Percentiles rank a stretch among this genome's conserved stretches.
Conservation (phyloP, 2,329 filamentous ascomycete genomes). For the Orbilia quercus region DNA sequence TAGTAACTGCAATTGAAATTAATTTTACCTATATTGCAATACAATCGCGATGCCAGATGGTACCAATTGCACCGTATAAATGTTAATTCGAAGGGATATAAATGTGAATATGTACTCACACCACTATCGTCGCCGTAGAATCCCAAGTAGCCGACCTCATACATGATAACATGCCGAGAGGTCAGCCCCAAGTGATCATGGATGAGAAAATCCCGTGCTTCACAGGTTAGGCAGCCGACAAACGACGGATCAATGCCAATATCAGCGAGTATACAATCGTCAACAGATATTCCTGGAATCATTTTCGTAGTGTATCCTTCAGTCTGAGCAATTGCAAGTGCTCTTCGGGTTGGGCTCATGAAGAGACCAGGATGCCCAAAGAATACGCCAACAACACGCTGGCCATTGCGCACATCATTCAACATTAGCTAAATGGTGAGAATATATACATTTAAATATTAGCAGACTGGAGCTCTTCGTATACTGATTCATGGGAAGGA, state of each 20-base stretch:
- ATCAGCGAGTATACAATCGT: slow-evolving; percentile 31
- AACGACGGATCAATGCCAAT: slow-evolving; percentile 29
- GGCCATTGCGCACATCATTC: slow-evolving; percentile 3
- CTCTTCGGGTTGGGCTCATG: slow-evolving; percentile 28
- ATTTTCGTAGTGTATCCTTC: slow-evolving; percentile 26
- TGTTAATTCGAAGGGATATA: too few relatives aligned
- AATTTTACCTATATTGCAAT: too few relatives aligned
- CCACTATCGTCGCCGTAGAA: slow-evolving; percentile 16
- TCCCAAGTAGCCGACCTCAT: slow-evolving; percentile 19
- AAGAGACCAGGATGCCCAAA: slow-evolving; percentile 30
- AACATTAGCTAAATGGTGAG: slow-evolving; percentile 20
- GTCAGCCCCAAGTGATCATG: slow-evolving; percentile 17
- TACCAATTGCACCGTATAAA: too few relatives aligned
- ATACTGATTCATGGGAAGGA: too few relatives aligned
- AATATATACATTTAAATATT: too few relatives aligned
- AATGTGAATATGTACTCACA: not conserved
- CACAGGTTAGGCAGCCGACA: slow-evolving; percentile 23
- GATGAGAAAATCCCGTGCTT: slow-evolving; percentile 26
- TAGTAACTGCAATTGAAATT: too few relatives aligned
- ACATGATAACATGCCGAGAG: slow-evolving; percentile 31
- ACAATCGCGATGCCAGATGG: too few relatives aligned
- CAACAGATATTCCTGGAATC: slow-evolving; percentile 28
- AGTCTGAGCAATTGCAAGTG: slow-evolving; percentile 19
- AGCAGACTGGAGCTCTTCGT: too few relatives aligned
- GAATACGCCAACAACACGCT: slow-evolving; percentile 19